phyloP scores from a whole-genome alignment of 2,329 filamentous ascomycete species.

The Fusarium transvaalense region DNA sequence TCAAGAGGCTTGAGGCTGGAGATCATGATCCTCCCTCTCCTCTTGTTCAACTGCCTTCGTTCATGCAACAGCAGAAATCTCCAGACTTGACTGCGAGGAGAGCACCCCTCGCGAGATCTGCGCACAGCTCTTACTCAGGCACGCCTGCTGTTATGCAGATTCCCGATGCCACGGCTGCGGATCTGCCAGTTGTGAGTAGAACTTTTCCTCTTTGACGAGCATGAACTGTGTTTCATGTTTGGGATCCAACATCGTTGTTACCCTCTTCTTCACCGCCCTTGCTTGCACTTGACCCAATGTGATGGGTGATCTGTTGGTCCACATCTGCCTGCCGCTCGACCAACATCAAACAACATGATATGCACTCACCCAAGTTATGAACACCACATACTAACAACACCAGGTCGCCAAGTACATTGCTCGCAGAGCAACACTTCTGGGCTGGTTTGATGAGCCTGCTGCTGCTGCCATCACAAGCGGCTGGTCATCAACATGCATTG shows the following conservation, averaged over 20 bases:
- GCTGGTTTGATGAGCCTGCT: conserved; percentile 47
- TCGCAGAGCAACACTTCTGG: conserved; percentile 45
- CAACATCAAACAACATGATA: neutral
- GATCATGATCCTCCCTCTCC: conserved; percentile 7
- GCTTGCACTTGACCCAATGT: neutral
- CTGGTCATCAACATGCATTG: conserved; percentile 45
- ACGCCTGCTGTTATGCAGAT: conserved; percentile 42
- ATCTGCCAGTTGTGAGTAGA: conserved; percentile 40
- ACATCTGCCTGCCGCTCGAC: neutral
- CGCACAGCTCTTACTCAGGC: conserved; percentile 41
- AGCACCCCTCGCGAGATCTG: conserved; percentile 33
- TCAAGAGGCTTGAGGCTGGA: conserved; percentile 39
- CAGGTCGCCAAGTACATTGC: conserved; percentile 47
- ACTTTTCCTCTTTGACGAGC: neutral
- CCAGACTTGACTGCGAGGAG: neutral
- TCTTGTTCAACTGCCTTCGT: neutral
- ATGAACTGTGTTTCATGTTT: conserved; percentile 3
- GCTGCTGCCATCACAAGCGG: conserved; percentile 40
- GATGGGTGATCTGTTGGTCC: neutral
- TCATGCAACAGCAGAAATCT: neutral
- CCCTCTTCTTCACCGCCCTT: conserved; percentile 5
- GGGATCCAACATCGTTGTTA: neutral
- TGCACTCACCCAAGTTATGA: neutral
- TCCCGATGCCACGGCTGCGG: conserved; percentile 28
- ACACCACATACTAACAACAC: conserved; percentile 7